Evolutionary conservation across 2,329 filamentous ascomycete genomes (phyloP), one percentile per base, ranked within the genome.

Genomic region (Cercospora brassicicola): DNA sequence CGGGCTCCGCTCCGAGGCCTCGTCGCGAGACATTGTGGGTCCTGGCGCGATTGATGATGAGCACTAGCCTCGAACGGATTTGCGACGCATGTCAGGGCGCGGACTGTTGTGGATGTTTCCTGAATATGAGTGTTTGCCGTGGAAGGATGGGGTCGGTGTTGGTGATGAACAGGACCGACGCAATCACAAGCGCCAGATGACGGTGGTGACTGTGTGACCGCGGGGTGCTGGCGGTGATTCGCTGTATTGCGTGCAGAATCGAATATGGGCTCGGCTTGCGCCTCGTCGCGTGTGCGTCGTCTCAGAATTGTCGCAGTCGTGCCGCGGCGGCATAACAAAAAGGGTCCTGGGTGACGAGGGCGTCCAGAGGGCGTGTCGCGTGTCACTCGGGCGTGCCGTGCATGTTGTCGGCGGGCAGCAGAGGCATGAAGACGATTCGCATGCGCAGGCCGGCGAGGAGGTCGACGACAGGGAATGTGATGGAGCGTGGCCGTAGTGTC

Each of bases 1-100:
- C 26, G 70, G 68, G 33, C 70, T 70, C 30, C 63, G 64, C 64
- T 64, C 70, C 13, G 66, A 45, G 30, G 65, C 59, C 55, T 65
- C 51, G 31, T 66, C 64, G 33, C 56, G 42, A 48, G 70, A 69
- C 70, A 72, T 72, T 39, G 45, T 64, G 62, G 56, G 42, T 57
- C 26, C 23, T 11, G 31, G 61, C 51, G 45, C 45, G 55, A 20
- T 62, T 45, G 42, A 51, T 51, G 39, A 51, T 51, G 56, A 28
- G 23, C 45, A 31, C 30, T 56, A 53, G 48, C 23, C 10, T 3
- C 23, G n/a, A 55, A 31, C 31, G 26, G 42, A 61, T 26, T 23
- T 53, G 33, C 63, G 55, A 59, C 56, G 57, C 57, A 53, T 59
- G 63, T 45, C 55, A 51, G 56, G n/a, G 36, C 36, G 28, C 42